phyloP scores from a whole-genome alignment of 768 basidiomycete species.

The Podaxis pistillaris region DNA sequence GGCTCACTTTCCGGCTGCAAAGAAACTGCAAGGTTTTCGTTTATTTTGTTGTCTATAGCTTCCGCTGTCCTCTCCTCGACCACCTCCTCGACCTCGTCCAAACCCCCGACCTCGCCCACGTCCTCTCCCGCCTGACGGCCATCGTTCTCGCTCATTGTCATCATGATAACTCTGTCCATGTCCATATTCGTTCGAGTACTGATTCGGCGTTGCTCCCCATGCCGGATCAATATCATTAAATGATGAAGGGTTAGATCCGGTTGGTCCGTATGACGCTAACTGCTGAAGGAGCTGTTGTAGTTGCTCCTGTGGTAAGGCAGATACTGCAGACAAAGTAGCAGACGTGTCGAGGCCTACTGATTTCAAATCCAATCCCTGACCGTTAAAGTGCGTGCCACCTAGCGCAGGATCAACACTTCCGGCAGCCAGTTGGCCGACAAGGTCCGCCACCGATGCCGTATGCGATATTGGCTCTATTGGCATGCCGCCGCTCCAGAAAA shows the following conservation, averaged over 20 bases:
- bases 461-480: slow-evolving; percentile 32
- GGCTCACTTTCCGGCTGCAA: slow-evolving; percentile 90
- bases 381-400: slow-evolving; percentile 30
- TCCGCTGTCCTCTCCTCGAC: slow-evolving; percentile 49
- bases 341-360: slow-evolving; percentile 44
- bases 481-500: slow-evolving; percentile 53
- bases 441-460: slow-evolving; percentile 60
- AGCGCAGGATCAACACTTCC: slow-evolving; percentile 38
- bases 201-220: slow-evolving; percentile 37
- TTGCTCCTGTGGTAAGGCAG: slow-evolving; percentile 54
- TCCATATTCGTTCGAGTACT: slow-evolving; percentile 48
- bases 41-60: slow-evolving; percentile 71
- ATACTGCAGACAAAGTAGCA: slow-evolving; percentile 42
- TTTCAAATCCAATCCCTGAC: slow-evolving; percentile 32
- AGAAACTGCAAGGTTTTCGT: slow-evolving; percentile 90
- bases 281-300: slow-evolving; percentile 60
- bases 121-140: slow-evolving; percentile 47
- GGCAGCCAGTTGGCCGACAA: slow-evolving; percentile 61
- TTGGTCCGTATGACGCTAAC: slow-evolving; percentile 29
- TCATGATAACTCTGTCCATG: slow-evolving; percentile 51
- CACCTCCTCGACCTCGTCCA: slow-evolving; percentile 56
- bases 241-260: slow-evolving; percentile 17
- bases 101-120: slow-evolving; percentile 46
- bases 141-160: slow-evolving; percentile 41
- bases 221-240: slow-evolving; percentile 37